These are phyloP conservation scores for Plasmopara halstedii DNA, from an alignment of 352 stramenopile genomes.

Conservation along the genomic window DNA sequence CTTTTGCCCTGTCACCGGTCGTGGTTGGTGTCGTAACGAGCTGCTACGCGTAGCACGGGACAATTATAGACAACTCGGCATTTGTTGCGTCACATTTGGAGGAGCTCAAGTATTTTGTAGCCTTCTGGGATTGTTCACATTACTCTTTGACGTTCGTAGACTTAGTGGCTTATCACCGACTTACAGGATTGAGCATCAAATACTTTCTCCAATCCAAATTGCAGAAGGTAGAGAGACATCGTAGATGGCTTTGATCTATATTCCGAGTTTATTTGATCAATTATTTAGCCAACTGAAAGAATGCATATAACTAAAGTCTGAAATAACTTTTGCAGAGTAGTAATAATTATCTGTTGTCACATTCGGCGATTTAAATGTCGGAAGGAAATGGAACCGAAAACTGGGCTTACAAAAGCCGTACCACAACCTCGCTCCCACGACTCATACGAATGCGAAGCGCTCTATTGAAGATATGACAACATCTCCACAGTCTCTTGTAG, in stretches of 20 bases:
- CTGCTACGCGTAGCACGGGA: conserved; percentile 36
- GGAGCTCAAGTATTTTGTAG: conserved; percentile 37
- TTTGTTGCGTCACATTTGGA: conserved; percentile 38
- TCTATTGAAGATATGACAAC: too few relatives aligned
- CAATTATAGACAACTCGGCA: conserved; percentile 42
- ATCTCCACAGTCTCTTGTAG: too few relatives aligned
- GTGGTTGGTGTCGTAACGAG: conserved; percentile 38
- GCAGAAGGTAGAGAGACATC: not conserved
- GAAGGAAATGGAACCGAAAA: too few relatives aligned
- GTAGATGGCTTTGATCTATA: not conserved
- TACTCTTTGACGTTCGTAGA: conserved; percentile 55
- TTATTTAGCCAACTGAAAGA: too few relatives aligned
- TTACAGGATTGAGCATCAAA: conserved; percentile 24
- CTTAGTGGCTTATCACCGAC: conserved; percentile 26
- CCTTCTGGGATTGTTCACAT: conserved; percentile 41
- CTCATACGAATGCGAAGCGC: too few relatives aligned
- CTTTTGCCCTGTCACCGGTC: conserved; percentile 30
- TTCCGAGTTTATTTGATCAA: too few relatives aligned
- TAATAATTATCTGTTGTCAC: too few relatives aligned
- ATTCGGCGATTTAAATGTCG: too few relatives aligned
- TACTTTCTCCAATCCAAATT: conserved; percentile 20
- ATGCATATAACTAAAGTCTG: too few relatives aligned
- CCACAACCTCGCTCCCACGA: too few relatives aligned
- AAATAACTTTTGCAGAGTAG: too few relatives aligned
- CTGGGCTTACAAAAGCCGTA: too few relatives aligned